A percentile compares a stretch with the other conserved stretches of the same genome.
phyloP scores from a whole-genome alignment of 305 asterid species.

The Solanum hybrid region DNA sequence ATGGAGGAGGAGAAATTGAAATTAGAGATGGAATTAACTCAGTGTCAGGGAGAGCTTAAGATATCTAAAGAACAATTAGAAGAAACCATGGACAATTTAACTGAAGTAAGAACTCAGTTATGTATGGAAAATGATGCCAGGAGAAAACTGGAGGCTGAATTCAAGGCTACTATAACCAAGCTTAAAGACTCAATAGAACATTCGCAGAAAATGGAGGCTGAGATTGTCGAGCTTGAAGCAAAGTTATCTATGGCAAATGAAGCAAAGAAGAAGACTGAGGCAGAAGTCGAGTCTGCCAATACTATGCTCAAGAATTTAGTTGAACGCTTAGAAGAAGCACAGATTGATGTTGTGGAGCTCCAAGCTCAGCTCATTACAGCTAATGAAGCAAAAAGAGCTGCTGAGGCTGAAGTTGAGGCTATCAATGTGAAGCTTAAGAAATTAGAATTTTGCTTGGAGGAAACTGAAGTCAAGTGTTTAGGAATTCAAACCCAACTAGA shows the following conservation, averaged over 20 bases:
- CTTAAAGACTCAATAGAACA: slow-evolving; percentile 29
- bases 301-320: slow-evolving; percentile 4
- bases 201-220: slow-evolving; percentile 40
- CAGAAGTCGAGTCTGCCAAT: slow-evolving; percentile 32
- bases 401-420: slow-evolving; percentile 17
- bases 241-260: slow-evolving; percentile 27
- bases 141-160: slow-evolving; percentile 33
- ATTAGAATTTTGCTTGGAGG: slow-evolving; percentile 5
- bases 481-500: slow-evolving; percentile 10
- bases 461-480: slow-evolving; percentile 1
- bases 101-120: slow-evolving; percentile 38
- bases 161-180: slow-evolving; percentile 18
- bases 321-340: slow-evolving; percentile 12
- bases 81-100: slow-evolving; percentile 32
- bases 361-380: slow-evolving; percentile 11
- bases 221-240: slow-evolving; percentile 23
- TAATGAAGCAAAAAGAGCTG: slow-evolving; percentile 6
- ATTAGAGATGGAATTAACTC: slow-evolving; percentile 46
- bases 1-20: slow-evolving; percentile 43
- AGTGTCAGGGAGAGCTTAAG: slow-evolving; percentile 44
- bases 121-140: slow-evolving; percentile 38
- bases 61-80: slow-evolving; percentile 42
- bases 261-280: slow-evolving; percentile 26
- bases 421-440: slow-evolving; percentile 4
- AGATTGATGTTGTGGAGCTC: slow-evolving; percentile 15